Percentiles rank a stretch among this genome's conserved stretches.
These are phyloP conservation scores for Beta macrorhiza DNA, from an alignment of 179 eudicot species.

Conservation along the genomic window DNA sequence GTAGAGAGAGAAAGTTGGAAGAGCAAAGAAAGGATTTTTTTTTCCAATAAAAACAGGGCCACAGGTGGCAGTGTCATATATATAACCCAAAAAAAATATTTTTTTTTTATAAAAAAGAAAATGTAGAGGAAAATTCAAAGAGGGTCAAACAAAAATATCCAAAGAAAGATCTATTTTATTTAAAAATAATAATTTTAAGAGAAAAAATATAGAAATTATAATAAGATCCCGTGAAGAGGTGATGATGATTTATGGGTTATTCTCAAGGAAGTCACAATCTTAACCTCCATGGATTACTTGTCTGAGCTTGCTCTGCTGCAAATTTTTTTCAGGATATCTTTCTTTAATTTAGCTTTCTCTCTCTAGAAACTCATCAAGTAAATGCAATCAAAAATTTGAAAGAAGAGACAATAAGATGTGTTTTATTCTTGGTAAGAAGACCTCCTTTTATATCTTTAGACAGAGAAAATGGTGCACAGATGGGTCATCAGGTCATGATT, in stretches of 20 bases:
- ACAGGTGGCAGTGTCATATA: conserved; percentile 28
- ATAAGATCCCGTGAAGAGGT: conserved; percentile 32
- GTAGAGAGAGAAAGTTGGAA: conserved; percentile 14
- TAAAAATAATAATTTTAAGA: background rate
- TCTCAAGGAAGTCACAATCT: conserved; percentile 45
- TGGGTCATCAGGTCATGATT: conserved; percentile 46
- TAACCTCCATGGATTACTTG: conserved; percentile 32
- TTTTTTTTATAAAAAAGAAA: background rate
- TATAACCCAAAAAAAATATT: background rate
- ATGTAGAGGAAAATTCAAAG: conserved; percentile 21
- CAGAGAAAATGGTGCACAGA: conserved; percentile 20
- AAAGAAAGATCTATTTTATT: background rate
- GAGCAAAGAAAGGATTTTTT: conserved; percentile 23
- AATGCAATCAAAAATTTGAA: background rate
- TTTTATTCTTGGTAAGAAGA: too few species aligned
- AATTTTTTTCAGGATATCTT: conserved; percentile 15
- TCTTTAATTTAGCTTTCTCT: background rate
- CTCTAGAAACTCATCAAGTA: conserved; percentile 13
- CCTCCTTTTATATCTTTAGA: too few species aligned
- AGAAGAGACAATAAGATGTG: too few species aligned
- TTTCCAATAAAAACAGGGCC: conserved; percentile 18
- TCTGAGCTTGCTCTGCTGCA: conserved; percentile 33
- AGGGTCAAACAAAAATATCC: conserved; percentile 5
- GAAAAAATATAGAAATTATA: background rate
- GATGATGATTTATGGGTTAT: conserved; percentile 34